A percentile compares a stretch with the other conserved stretches of the same genome.
phyloP scores from a whole-genome alignment of 768 basidiomycete species.

The Kwoniella dejecticola region DNA sequence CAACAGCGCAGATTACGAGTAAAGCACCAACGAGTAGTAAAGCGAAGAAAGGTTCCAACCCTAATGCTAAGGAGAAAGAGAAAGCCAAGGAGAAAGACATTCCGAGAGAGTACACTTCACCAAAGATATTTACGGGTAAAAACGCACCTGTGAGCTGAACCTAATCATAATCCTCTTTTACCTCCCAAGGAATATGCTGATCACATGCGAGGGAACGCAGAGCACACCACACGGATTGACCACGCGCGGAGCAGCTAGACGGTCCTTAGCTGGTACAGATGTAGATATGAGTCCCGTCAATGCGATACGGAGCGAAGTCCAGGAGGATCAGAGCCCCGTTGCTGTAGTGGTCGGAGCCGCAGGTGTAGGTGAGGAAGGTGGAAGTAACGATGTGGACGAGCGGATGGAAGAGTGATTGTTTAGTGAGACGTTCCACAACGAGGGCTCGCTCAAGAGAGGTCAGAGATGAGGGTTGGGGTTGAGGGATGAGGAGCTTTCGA shows the following conservation, averaged over 20 bases:
- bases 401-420: too few relatives aligned
- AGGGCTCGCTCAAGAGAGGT: too few relatives aligned
- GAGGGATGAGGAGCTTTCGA: too few relatives aligned
- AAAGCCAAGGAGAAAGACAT: conserved; percentile 2
- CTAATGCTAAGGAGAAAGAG: not conserved
- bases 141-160: conserved; percentile 32
- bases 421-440: too few relatives aligned
- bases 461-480: too few relatives aligned
- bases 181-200: not conserved
- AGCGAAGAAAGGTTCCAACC: not conserved
- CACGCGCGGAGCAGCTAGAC: conserved; percentile 26
- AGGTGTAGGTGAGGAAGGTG: too few relatives aligned
- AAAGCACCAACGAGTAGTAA: too few relatives aligned
- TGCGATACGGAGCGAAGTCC: not conserved
- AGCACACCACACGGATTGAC: conserved; percentile 23
- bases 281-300: conserved; percentile 16
- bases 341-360: too few relatives aligned
- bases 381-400: too few relatives aligned
- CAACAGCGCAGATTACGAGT: not conserved
- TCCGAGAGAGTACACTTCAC: not conserved
- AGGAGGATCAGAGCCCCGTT: too few relatives aligned
- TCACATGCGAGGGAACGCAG: not conserved
- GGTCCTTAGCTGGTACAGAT: conserved; percentile 17
- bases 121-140: conserved; percentile 31
- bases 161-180: not conserved